These are phyloP conservation scores for Colletotrichum cuscutae DNA, from an alignment of 2,329 filamentous ascomycete genomes.

Conservation along the genomic window DNA sequence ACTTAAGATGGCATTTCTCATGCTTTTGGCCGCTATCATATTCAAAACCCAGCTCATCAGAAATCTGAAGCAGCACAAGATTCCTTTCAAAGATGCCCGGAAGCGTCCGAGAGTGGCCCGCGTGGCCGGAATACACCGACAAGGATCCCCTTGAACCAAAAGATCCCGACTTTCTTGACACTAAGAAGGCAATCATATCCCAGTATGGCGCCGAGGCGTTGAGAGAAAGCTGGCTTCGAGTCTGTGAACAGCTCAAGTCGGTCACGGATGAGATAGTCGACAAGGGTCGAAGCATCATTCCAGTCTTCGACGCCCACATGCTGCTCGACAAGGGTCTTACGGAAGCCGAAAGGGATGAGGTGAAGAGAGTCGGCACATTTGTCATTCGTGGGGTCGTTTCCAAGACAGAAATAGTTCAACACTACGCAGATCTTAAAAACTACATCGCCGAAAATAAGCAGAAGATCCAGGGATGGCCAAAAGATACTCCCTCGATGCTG, in stretches of 20 bases:
- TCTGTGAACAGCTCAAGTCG: constrained; percentile 47
- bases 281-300: constrained; percentile 46
- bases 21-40: neutral
- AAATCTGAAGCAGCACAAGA: neutral
- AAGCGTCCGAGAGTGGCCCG: constrained; percentile 38
- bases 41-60: neutral
- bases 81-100: constrained; percentile 36
- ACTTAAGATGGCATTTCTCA: neutral
- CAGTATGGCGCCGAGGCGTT: constrained; percentile 49
- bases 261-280: constrained; percentile 49
- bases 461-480: constrained; percentile 47
- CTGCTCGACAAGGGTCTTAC: constrained; percentile 39
- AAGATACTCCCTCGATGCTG: constrained; percentile 50
- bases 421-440: constrained; percentile 44
- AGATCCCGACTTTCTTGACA: constrained; percentile 40
- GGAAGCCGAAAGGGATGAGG: constrained; percentile 38
- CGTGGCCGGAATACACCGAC: constrained; percentile 38
- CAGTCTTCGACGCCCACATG: constrained; percentile 43
- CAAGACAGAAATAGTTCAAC: constrained; percentile 37
- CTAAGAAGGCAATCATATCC: constrained; percentile 48
- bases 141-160: constrained; percentile 23
- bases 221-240: constrained; percentile 48
- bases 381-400: constrained; percentile 38
- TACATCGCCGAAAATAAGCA: constrained; percentile 47
- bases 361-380: constrained; percentile 41